Evolutionary conservation across 345 rosid species (phyloP).

Genomic region (Mangifera indica): DNA sequence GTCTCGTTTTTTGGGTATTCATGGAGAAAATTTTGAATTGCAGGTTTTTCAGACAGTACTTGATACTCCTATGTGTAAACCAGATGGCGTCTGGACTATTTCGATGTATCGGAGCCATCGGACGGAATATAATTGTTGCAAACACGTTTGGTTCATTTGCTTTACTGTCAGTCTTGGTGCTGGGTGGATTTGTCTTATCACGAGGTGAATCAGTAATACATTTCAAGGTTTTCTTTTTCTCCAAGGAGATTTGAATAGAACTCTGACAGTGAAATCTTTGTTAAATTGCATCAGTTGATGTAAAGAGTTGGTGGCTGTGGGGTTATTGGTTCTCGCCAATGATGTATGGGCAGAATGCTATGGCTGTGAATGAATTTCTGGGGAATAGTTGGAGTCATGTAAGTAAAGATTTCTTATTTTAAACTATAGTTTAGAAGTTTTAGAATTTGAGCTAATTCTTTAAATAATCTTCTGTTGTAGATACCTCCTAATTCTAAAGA

Average conservation of each 20-base stretch:
- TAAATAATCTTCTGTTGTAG: slow-evolving; percentile 35
- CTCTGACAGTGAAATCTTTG: slow-evolving; percentile 8
- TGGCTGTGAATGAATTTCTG: slow-evolving; percentile 61
- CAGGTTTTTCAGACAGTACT: slow-evolving; percentile 60
- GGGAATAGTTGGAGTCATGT: slow-evolving; percentile 64
- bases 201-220: slow-evolving; percentile 31
- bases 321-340: slow-evolving; percentile 69
- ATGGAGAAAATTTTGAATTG: slow-evolving; percentile 9
- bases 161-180: slow-evolving; percentile 38
- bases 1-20: not conserved
- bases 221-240: not conserved
- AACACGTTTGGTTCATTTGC: slow-evolving; percentile 58
- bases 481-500: slow-evolving; percentile 49
- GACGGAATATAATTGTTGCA: slow-evolving; percentile 59
- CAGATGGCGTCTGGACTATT: slow-evolving; percentile 65
- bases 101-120: slow-evolving; percentile 51
- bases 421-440: too few species aligned
- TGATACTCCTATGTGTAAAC: slow-evolving; percentile 40
- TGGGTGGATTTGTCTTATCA: slow-evolving; percentile 66
- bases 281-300: slow-evolving; percentile 35
- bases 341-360: slow-evolving; percentile 64
- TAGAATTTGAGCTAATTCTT: not conserved
- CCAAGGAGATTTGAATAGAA: not conserved
- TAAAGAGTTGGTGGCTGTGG: slow-evolving; percentile 70
- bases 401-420: slow-evolving; percentile 14